These are phyloP conservation scores for Aspergillus pseudotamarii DNA, from an alignment of 2,329 filamentous ascomycete genomes.

Conservation along the genomic window DNA sequence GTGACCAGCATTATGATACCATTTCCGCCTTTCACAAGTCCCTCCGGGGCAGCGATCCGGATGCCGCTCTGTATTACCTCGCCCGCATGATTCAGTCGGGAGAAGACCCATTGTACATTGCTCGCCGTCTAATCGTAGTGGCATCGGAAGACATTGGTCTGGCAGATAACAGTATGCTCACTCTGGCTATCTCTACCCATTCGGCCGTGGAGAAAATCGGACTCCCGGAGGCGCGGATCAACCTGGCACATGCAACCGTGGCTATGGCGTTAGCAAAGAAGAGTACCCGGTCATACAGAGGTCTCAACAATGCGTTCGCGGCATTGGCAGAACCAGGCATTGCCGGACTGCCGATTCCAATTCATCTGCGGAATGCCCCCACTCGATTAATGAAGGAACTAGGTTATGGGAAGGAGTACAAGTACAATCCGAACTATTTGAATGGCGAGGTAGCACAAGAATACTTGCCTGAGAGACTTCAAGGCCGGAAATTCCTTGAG, in stretches of 20 bases:
- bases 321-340: slow-evolving; percentile 82
- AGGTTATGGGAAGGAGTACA: slow-evolving; percentile 88
- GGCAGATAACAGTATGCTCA: slow-evolving; percentile 80
- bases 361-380: slow-evolving; percentile 89
- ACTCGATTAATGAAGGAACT: slow-evolving; percentile 91
- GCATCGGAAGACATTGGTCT: slow-evolving; percentile 92
- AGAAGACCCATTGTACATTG: slow-evolving; percentile 90
- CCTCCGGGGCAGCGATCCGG: slow-evolving; percentile 80
- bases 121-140: slow-evolving; percentile 89
- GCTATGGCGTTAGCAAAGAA: slow-evolving; percentile 81
- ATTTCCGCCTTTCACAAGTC: slow-evolving; percentile 98
- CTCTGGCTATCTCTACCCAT: slow-evolving; percentile 83
- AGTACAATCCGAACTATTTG: slow-evolving; percentile 90
- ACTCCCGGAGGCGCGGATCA: slow-evolving; percentile 92
- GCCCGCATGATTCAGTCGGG: slow-evolving; percentile 94
- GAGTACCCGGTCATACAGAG: slow-evolving; percentile 83
- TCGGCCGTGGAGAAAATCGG: slow-evolving; percentile 90
- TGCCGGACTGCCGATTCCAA: slow-evolving; percentile 77
- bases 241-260: slow-evolving; percentile 82
- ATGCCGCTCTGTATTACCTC: slow-evolving; percentile 92
- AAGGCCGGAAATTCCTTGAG: slow-evolving; percentile 74
- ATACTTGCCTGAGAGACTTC: slow-evolving; percentile 80
- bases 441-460: slow-evolving; percentile 82
- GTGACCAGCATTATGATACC: slow-evolving; percentile 96
- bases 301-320: slow-evolving; percentile 75